These are phyloP conservation scores for Sequoia sempervirens DNA, from an alignment of 75 land plant genomes.

Conservation along the genomic window DNA sequence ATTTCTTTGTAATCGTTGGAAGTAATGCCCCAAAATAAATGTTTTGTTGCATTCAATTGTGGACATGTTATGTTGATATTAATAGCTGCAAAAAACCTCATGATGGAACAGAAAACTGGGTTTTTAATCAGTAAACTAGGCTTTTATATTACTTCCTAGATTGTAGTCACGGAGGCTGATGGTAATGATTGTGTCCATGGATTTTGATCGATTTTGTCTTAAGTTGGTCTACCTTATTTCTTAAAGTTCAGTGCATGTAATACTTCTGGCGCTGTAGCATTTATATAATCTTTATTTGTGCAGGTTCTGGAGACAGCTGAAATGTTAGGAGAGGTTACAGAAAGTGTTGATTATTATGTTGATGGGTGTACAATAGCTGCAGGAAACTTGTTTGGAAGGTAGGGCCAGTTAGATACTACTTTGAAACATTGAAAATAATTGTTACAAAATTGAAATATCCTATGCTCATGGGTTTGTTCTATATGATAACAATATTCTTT, in stretches of 20 bases:
- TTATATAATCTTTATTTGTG: constrained; percentile 3
- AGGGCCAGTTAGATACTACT: background rate
- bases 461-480: background rate
- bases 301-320: constrained; percentile 98
- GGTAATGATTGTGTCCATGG: background rate
- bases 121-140: background rate
- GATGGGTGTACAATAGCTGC: constrained; percentile 85
- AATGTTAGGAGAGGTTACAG: constrained; percentile 86
- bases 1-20: background rate
- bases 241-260: background rate
- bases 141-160: background rate
- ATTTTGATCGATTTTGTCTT: background rate
- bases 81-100: background rate
- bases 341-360: constrained; percentile 89
- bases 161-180: background rate
- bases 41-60: background rate
- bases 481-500: background rate
- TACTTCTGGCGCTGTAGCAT: background rate
- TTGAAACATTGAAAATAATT: background rate
- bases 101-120: background rate
- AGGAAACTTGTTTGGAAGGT: constrained; percentile 98
- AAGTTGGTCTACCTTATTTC: background rate
- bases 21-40: background rate
- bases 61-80: background rate
- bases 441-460: background rate